Evolutionary conservation across 306 rosid genomes (phyloP).

Genomic region (Sechiopsis laciniata): DNA sequence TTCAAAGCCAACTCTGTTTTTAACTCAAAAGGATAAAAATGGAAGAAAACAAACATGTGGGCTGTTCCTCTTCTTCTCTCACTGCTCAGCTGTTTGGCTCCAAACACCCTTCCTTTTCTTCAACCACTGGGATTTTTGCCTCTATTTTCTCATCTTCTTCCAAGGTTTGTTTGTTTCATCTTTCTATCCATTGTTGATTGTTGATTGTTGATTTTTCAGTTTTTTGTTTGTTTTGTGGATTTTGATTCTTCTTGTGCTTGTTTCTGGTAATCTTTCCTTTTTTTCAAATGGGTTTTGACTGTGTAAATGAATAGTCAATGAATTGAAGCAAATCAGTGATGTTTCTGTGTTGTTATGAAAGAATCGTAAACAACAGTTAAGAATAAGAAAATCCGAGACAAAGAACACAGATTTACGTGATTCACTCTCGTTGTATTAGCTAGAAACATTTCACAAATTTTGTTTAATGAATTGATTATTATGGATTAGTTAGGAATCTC

Average conservation of each 20-base stretch:
- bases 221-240: background rate
- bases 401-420: no score
- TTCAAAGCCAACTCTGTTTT: background rate
- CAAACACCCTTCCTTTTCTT: slow-evolving; percentile 37
- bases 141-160: slow-evolving; percentile 53
- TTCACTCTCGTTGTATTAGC: no score
- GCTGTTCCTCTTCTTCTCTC: slow-evolving; percentile 58
- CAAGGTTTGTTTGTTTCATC: slow-evolving; percentile 36
- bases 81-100: slow-evolving; percentile 68
- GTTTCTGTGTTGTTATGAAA: background rate
- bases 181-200: background rate
- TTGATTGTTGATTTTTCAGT: no score
- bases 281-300: slow-evolving; percentile 1
- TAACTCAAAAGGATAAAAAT: slow-evolving; percentile 21
- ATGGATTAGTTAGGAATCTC: background rate
- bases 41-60: slow-evolving; percentile 56
- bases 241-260: background rate
- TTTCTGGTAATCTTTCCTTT: background rate
- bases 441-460: background rate
- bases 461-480: background rate
- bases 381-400: no score
- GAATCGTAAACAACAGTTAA: no score
- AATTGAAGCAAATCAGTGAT: background rate
- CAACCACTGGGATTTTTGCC: slow-evolving; percentile 49
- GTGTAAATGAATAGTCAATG: no score